Evolutionary conservation across 805 yeast genomes (phyloP).

Genomic region (Ogataea parapolymorpha): DNA sequence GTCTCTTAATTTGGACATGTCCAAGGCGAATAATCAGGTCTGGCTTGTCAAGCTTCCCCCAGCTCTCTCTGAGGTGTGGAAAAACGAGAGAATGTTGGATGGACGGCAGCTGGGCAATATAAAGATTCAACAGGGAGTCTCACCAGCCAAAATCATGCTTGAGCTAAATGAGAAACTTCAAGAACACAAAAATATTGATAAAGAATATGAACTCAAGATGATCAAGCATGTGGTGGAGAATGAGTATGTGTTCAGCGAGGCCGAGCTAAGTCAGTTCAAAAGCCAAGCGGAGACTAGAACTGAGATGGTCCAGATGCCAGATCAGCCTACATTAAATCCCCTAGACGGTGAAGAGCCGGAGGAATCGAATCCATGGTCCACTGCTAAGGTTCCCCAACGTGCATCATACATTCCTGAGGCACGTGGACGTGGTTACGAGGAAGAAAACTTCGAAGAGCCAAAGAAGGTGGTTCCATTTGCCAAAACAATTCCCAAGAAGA

Average conservation of each 20-base stretch:
- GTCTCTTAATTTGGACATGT: constrained; percentile 72
- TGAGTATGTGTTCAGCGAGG: constrained; percentile 84
- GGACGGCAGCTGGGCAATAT: constrained; percentile 83
- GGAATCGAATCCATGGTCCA: constrained; percentile 31
- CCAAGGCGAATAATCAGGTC: constrained; percentile 62
- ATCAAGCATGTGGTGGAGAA: constrained; percentile 79
- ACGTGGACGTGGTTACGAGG: constrained; percentile 12
- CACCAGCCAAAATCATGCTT: constrained; percentile 48
- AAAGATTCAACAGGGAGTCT: constrained; percentile 53
- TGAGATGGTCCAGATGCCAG: constrained; percentile 50
- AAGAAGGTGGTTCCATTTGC: constrained; percentile 69
- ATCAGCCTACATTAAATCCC: constrained; percentile 45
- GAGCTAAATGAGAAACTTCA: constrained; percentile 48
- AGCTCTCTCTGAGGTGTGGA: constrained; percentile 81
- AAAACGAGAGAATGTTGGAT: constrained; percentile 52
- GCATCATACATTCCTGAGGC: constrained; percentile 26
- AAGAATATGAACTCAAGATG: constrained; percentile 75
- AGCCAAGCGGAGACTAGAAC: constrained; percentile 50
- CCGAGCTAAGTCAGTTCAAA: constrained; percentile 63
- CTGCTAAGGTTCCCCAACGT: constrained; percentile 23
- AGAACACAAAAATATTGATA: constrained; percentile 63
- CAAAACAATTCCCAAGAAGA: constrained; percentile 83
- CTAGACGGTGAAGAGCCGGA: constrained; percentile 35
- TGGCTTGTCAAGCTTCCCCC: constrained; percentile 93
- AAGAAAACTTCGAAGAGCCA: constrained; percentile 5